Percentiles rank a stretch among this genome's conserved stretches.
Evolutionary conservation across 2,329 filamentous ascomycete genomes (phyloP).

Genomic region (Epichloe bromicola): DNA sequence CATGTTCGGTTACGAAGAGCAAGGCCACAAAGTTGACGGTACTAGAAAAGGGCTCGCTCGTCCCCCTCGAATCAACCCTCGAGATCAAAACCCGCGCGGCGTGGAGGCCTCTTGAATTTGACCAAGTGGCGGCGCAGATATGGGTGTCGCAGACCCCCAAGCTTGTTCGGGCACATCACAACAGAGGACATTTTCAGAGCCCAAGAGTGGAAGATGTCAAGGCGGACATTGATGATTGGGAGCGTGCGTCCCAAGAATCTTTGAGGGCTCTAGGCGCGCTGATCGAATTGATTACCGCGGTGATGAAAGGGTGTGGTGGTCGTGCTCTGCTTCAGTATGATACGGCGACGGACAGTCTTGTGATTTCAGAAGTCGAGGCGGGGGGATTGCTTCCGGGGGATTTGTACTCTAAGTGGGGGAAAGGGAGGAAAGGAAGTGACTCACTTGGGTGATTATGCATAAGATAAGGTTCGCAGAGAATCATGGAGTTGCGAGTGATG

Average conservation of each 20-base stretch:
- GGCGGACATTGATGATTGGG: slow-evolving; percentile 20
- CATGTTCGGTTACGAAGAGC: neutral
- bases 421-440: neutral
- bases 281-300: slow-evolving; percentile 10
- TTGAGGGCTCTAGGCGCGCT: slow-evolving; percentile 20
- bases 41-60: slow-evolving; percentile 16
- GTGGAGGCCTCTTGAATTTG: slow-evolving; percentile 19
- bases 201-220: slow-evolving; percentile 20
- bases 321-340: neutral
- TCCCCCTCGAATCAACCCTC: slow-evolving; percentile 24
- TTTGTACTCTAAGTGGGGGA: slow-evolving; percentile 3
- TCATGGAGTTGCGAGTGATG: too few species aligned
- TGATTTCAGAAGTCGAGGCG: neutral
- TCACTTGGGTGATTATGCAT: neutral
- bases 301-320: neutral
- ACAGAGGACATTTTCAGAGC: slow-evolving; percentile 19
- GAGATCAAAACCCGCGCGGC: slow-evolving; percentile 32
- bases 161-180: slow-evolving; percentile 31
- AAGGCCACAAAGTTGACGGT: slow-evolving; percentile 17
- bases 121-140: slow-evolving; percentile 26
- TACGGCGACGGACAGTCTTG: neutral
- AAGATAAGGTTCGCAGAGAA: too few species aligned
- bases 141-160: slow-evolving; percentile 35
- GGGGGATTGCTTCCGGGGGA: neutral
- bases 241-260: slow-evolving; percentile 17